Evolutionary conservation across 441 rosid species (phyloP), one percentile per base, ranked within the genome.

Genomic region (Geranium incanum): DNA sequence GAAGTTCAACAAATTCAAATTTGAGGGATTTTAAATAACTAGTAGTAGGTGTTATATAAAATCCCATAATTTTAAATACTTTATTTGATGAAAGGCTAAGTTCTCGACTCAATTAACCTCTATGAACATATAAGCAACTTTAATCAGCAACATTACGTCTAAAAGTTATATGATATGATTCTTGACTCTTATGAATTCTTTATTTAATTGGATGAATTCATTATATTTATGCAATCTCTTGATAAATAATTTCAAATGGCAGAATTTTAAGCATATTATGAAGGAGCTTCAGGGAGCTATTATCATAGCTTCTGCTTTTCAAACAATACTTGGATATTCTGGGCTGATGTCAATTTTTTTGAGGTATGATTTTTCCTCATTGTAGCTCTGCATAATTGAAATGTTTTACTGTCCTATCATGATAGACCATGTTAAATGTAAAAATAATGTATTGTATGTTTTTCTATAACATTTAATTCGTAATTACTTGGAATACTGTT

Each of bases 211-310:
- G 62, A 57, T 39, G 0, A 39, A 39, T 39, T 39, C 43, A 4
- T 39, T 4, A 65, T 0, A 18, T 33, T 28, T 38, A 50, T 37
- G 62, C 33, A 12, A 3, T 66, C 62, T 45, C 45, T 13, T 41
- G 38, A 23, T 19, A 21, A 55, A 63, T 48, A 38, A 41, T 76
- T 81, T 65, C 4, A n/a, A 43, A 45, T 74, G 75, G 73, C 89
- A 94, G 98, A 86, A 82, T 75, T 94, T 94, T 83, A 94, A 88
- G 84, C 98, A 89, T 82, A 86, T 89, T 63, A 94, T 94, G 98
- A 94, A 88, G 82, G 89, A 84, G 81, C 86, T 94, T 55, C 98
- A 91, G 72, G 98, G 97, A 68, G 93, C 97, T 71, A 75, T 91
- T 64, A 90, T 94, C 66, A 77, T 91, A 69, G 90, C 87, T 83